Base-by-base conservation (phyloP, 108 stramenopile genomes). In the Aurantiochytrium sp. region DNA sequence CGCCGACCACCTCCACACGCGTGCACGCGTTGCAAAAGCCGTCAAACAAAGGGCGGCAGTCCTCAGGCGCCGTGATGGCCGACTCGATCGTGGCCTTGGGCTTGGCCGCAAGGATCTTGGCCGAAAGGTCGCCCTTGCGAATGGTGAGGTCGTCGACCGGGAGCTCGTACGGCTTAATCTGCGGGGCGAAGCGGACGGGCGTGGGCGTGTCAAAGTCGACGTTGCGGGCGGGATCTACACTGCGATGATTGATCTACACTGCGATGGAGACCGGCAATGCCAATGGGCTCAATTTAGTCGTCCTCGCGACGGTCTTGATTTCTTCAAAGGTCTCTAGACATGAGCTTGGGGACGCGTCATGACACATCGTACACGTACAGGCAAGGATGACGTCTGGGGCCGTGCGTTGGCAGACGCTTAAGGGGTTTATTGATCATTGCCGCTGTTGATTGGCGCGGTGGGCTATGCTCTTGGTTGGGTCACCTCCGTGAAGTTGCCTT, bases 21-120 rank as follows among this genome's bases (percentile, higher is more conserved):
- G 59, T 34, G 59, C 59, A 65, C 34, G 59, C 19, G 59, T 65
- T 65, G 59, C 59, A 65, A n/a, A n/a, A n/a, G 59, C 59, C 59
- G 19, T 65, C 59, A 65, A 65, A 65, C 59, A 8, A 65, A 8
- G 8, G 32, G 32, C 34, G 1, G 59, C 59, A 65, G 24, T 65
- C 59, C 8, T 65, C 59, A 6, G 59, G 59, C 6, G 4, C 59
- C 8, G 59, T 10, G 34, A 34, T 19, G 19, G 59, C 8, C 15
- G 59, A 17, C 32, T 30, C 19, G 22, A 12, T 65, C 12, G 53
- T 54, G 21, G 53, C 21, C 12, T 12, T 54, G 53, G 17, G 12
- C 53, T 54, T 54, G 12, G 53, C 21, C 12, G 17, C 21, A 12
- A 21, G 17, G 53, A 19, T 54, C 21, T 54, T 21, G 17, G 12